phyloP scores from a whole-genome alignment of 2,329 filamentous ascomycete species.

The Bretziella fagacearum region DNA sequence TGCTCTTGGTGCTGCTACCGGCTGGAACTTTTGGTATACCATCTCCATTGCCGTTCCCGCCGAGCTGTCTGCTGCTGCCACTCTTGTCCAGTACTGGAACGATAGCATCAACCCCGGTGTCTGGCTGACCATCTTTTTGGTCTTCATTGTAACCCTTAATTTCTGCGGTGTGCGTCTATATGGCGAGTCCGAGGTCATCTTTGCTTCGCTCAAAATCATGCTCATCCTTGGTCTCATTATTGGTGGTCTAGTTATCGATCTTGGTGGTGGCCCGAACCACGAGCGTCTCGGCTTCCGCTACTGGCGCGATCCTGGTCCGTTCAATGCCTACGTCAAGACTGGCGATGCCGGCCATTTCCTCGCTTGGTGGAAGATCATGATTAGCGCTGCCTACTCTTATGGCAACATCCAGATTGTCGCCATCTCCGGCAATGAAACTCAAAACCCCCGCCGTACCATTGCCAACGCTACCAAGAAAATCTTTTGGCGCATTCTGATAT shows the following conservation, averaged over 20 bases:
- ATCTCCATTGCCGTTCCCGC: constrained; percentile 25
- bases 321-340: constrained; percentile 22
- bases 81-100: constrained; percentile 25
- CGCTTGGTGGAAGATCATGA: constrained; percentile 25
- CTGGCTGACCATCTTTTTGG: constrained; percentile 23
- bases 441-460: constrained; percentile 18
- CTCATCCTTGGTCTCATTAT: constrained; percentile 27
- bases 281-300: constrained; percentile 27
- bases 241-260: constrained; percentile 23
- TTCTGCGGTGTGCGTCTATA: constrained; percentile 26
- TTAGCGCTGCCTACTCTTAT: constrained; percentile 26
- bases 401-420: constrained; percentile 17
- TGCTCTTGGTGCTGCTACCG: constrained; percentile 18
- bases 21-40: constrained; percentile 22
- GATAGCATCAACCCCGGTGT: constrained; percentile 23
- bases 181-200: constrained; percentile 33
- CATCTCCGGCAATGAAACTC: constrained; percentile 17
- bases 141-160: constrained; percentile 23
- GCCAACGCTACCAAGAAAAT: constrained; percentile 18
- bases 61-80: constrained; percentile 25
- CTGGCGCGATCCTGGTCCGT: constrained; percentile 28
- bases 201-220: constrained; percentile 29
- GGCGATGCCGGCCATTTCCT: constrained; percentile 24
- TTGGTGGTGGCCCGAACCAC: constrained; percentile 25
- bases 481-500: constrained; percentile 18